phyloP scores from a whole-genome alignment of 108 stramenopile genomes.

The Fistulifera solaris region DNA sequence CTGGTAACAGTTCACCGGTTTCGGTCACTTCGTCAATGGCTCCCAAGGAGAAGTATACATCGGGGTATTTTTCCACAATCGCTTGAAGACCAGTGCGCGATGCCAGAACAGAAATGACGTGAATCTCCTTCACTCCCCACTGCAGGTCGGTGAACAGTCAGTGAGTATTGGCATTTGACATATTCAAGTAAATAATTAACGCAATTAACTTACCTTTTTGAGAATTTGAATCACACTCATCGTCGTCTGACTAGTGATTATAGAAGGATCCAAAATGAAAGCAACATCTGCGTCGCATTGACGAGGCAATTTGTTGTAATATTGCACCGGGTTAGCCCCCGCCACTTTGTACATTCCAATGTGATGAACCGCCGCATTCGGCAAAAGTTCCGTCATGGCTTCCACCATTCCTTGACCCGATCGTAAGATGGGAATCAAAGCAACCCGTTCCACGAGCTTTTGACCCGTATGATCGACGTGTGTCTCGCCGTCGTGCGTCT shows the following conservation, averaged over 20 bases:
- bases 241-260: constrained; percentile 85
- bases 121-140: constrained; percentile 82
- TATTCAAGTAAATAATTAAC: neutral
- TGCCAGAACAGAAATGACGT: constrained; percentile 82
- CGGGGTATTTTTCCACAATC: constrained; percentile 68
- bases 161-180: neutral
- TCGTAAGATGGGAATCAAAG: constrained; percentile 91
- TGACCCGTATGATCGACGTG: constrained; percentile 15
- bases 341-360: constrained; percentile 93
- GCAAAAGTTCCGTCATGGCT: constrained; percentile 89
- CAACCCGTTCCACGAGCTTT: constrained; percentile 56
- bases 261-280: constrained; percentile 89
- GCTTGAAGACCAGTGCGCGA: constrained; percentile 60
- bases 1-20: constrained; percentile 83
- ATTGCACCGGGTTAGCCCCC: constrained; percentile 81
- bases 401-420: constrained; percentile 94
- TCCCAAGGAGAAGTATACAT: constrained; percentile 79
- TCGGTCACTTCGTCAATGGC: constrained; percentile 76
- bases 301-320: constrained; percentile 93
- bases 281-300: constrained; percentile 75
- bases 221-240: constrained; percentile 83
- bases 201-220: constrained; percentile 93
- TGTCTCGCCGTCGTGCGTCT: constrained; percentile 8
- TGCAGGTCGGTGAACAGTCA: constrained; percentile 8
- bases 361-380: constrained; percentile 89